Evolutionary conservation across 179 eudicot species (phyloP).

Genomic region (Silene noctiflora): DNA sequence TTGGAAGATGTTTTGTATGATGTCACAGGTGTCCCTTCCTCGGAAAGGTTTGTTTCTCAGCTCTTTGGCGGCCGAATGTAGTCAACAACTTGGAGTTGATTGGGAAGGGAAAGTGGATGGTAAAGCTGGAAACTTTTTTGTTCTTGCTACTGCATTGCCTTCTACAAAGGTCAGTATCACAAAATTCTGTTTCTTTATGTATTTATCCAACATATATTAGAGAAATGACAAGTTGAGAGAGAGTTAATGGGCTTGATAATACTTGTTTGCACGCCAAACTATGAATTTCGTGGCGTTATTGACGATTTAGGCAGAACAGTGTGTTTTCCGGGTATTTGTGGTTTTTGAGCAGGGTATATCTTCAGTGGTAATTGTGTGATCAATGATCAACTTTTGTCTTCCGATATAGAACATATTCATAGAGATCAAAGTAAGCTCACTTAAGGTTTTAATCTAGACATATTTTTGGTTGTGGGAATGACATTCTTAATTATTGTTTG

Average conservation of each 20-base stretch:
- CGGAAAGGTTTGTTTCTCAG: constrained; percentile 44
- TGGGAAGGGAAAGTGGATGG: constrained; percentile 35
- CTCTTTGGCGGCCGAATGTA: constrained; percentile 54
- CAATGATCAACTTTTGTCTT: neutral
- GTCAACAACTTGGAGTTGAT: constrained; percentile 45
- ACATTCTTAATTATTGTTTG: no score
- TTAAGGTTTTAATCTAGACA: no score
- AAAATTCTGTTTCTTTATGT: neutral
- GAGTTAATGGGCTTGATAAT: neutral
- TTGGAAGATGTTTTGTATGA: neutral
- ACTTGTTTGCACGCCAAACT: neutral
- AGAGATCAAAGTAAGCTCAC: neutral
- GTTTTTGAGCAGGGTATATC: neutral
- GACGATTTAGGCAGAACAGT: neutral
- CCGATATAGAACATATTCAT: neutral
- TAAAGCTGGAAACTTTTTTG: constrained; percentile 65
- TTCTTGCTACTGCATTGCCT: constrained; percentile 74
- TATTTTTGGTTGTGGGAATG: neutral
- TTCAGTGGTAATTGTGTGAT: neutral
- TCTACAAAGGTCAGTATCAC: constrained; percentile 54
- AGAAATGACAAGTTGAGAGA: neutral
- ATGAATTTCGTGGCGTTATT: neutral
- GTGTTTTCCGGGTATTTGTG: neutral
- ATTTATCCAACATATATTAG: neutral
- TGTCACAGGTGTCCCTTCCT: constrained; percentile 73